Evolutionary conservation across 1,139 yeast species (phyloP).

Genomic region (Candida mesenterica): DNA sequence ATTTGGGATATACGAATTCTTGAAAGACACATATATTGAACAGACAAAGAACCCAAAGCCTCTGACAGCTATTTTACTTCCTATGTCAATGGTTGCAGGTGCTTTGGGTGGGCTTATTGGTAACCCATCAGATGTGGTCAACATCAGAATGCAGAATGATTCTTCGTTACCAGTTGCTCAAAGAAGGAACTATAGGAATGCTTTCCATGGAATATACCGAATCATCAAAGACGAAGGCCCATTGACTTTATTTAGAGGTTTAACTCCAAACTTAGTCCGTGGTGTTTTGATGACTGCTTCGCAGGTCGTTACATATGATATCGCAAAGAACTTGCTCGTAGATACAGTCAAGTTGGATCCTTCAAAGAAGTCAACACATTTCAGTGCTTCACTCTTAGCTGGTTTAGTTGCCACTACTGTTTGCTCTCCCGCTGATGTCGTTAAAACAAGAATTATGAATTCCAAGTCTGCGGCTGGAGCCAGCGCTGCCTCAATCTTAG

Average conservation of each 20-base stretch:
- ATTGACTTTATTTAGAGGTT: slow-evolving; percentile 66
- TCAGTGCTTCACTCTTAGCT: slow-evolving; percentile 72
- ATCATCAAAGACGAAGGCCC: slow-evolving; percentile 63
- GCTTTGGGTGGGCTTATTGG: slow-evolving; percentile 83
- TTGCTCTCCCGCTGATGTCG: slow-evolving; percentile 90
- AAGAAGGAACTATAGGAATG: slow-evolving; percentile 75
- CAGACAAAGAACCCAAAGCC: slow-evolving; percentile 32
- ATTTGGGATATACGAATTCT: slow-evolving; percentile 77
- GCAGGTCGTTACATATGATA: slow-evolving; percentile 85
- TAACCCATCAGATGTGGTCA: slow-evolving; percentile 85
- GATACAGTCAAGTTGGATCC: slow-evolving; percentile 53
- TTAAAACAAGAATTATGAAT: slow-evolving; percentile 86
- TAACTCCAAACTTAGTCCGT: slow-evolving; percentile 73
- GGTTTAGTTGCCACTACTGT: slow-evolving; percentile 88
- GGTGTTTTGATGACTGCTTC: slow-evolving; percentile 90
- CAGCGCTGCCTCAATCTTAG: slow-evolving; percentile 52
- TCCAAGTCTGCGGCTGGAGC: slow-evolving; percentile 48
- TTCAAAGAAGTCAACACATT: slow-evolving; percentile 67
- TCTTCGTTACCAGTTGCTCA: slow-evolving; percentile 61
- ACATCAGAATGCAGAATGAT: slow-evolving; percentile 91
- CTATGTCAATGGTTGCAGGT: slow-evolving; percentile 82
- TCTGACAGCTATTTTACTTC: slow-evolving; percentile 50
- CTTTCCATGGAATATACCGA: slow-evolving; percentile 68
- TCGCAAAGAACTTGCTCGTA: slow-evolving; percentile 64
- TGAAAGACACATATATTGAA: slow-evolving; percentile 56